A percentile compares a stretch with the other conserved stretches of the same genome.
Evolutionary conservation across 2,329 filamentous ascomycete genomes (phyloP).

Genomic region (Escovopsis sp.): DNA sequence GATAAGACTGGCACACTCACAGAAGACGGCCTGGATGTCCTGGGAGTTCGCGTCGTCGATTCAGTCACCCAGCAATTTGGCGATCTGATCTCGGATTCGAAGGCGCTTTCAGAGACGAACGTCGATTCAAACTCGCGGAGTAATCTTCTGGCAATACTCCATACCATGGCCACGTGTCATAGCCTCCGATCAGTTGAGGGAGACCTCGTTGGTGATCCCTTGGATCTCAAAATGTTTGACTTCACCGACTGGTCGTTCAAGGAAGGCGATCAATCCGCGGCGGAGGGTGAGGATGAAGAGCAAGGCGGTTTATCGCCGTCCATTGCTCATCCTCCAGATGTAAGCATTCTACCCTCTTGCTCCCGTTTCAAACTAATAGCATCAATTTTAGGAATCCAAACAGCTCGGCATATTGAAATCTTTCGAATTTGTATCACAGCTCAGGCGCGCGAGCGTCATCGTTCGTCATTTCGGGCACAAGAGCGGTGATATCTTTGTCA

Average conservation of each 20-base stretch:
- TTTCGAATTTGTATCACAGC: conserved; percentile 90
- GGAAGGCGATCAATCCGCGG: conserved; percentile 60
- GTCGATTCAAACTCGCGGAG: conserved; percentile 14
- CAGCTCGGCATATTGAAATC: conserved; percentile 83
- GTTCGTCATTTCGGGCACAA: conserved; percentile 76
- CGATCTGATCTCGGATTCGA: conserved; percentile 55
- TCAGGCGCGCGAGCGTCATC: conserved; percentile 83
- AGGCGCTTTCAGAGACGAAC: conserved; percentile 37
- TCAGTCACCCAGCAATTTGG: conserved; percentile 49
- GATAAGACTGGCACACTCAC: conserved; percentile 98
- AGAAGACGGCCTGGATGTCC: conserved; percentile 86
- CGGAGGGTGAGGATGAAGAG: conserved; percentile 56
- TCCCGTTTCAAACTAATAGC: conserved; percentile 5
- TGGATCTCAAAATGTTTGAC: conserved; percentile 97
- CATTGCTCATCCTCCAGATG: conserved; percentile 64
- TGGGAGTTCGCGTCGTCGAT: conserved; percentile 71
- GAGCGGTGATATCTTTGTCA: conserved; percentile 81
- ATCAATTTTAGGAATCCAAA: conserved; percentile 33
- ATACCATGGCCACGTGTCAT: conserved; percentile 96
- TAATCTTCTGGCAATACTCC: conserved; percentile 49
- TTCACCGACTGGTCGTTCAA: conserved; percentile 89
- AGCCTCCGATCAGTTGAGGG: conserved; percentile 75
- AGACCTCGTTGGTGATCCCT: conserved; percentile 80
- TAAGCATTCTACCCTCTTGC: conserved; percentile 14
- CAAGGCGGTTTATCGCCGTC: conserved; percentile 69